Conservation (phyloP, 257 asterid genomes). For the Ajuga chamaepitys region DNA sequence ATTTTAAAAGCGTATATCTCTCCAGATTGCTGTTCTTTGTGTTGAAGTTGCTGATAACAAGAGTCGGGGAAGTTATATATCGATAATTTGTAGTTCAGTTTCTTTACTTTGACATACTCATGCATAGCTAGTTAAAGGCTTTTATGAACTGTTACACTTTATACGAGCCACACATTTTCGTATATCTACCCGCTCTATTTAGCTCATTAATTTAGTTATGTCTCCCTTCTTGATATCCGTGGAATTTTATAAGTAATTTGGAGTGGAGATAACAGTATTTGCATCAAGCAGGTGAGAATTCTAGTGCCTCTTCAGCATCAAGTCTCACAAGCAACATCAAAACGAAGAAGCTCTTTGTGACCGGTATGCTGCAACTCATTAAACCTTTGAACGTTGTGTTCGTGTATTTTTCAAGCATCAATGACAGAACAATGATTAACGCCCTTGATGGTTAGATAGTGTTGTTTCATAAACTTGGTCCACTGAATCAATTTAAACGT, state of each 20-base stretch:
- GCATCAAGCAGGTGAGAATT: constrained; percentile 35
- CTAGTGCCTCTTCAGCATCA: constrained; percentile 28
- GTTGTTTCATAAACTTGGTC: neutral
- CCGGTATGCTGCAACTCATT: constrained; percentile 48
- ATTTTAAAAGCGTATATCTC: neutral
- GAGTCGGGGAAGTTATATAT: neutral
- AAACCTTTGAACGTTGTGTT: neutral
- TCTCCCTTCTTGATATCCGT: neutral
- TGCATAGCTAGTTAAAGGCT: too few species aligned
- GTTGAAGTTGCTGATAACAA: neutral
- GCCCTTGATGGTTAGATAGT: neutral
- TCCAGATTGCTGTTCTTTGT: neutral
- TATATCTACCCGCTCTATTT: neutral
- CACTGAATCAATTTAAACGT: neutral
- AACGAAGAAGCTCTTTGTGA: constrained; percentile 90
- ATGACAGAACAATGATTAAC: neutral
- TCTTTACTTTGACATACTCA: neutral
- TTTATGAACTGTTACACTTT: neutral
- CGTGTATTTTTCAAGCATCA: neutral
- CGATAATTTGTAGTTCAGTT: neutral
- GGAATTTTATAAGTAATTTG: neutral
- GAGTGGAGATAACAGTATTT: neutral
- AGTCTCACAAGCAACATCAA: constrained; percentile 34
- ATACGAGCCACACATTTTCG: neutral
- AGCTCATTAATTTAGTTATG: neutral